Evolutionary conservation across 805 yeast genomes (phyloP).

Genomic region (Metschnikowia borealis): DNA sequence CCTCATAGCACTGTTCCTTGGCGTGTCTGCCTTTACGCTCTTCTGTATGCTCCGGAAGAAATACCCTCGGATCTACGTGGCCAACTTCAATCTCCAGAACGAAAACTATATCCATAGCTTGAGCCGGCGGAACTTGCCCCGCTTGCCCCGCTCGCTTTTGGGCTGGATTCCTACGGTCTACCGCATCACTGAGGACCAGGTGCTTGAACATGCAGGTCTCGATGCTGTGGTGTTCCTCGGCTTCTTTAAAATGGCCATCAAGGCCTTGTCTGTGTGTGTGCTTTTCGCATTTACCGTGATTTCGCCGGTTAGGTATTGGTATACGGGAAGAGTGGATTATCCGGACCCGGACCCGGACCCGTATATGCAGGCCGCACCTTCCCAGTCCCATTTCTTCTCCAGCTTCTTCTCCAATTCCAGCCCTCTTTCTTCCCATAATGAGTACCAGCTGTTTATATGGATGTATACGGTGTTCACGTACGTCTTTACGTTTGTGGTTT

Average conservation of each 20-base stretch:
- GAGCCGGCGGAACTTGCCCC: slow-evolving; percentile 52
- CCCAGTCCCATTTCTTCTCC: too few species aligned
- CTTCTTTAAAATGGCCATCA: slow-evolving; percentile 85
- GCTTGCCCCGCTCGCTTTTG: slow-evolving; percentile 57
- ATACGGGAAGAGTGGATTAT: slow-evolving; percentile 71
- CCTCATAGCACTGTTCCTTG: slow-evolving; percentile 63
- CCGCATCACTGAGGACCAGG: slow-evolving; percentile 64
- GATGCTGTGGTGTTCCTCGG: slow-evolving; percentile 92
- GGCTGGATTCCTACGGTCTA: slow-evolving; percentile 78
- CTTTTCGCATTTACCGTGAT: slow-evolving; percentile 69
- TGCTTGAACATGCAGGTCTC: slow-evolving; percentile 85
- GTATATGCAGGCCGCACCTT: neutral
- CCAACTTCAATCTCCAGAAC: slow-evolving; percentile 55
- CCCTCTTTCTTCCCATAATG: neutral
- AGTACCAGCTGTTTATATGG: slow-evolving; percentile 64
- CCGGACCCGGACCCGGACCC: slow-evolving; percentile 21
- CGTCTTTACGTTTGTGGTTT: slow-evolving; percentile 68
- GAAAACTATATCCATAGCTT: slow-evolving; percentile 39
- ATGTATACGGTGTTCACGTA: slow-evolving; percentile 84
- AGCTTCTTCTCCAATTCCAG: neutral
- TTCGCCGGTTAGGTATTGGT: slow-evolving; percentile 80
- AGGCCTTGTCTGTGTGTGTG: slow-evolving; percentile 59
- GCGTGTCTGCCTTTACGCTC: slow-evolving; percentile 59
- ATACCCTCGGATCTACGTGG: slow-evolving; percentile 82
- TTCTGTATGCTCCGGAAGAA: slow-evolving; percentile 69